Base-by-base conservation (phyloP, 2,329 filamentous ascomycete genomes). In the Fusarium sp. region DNA sequence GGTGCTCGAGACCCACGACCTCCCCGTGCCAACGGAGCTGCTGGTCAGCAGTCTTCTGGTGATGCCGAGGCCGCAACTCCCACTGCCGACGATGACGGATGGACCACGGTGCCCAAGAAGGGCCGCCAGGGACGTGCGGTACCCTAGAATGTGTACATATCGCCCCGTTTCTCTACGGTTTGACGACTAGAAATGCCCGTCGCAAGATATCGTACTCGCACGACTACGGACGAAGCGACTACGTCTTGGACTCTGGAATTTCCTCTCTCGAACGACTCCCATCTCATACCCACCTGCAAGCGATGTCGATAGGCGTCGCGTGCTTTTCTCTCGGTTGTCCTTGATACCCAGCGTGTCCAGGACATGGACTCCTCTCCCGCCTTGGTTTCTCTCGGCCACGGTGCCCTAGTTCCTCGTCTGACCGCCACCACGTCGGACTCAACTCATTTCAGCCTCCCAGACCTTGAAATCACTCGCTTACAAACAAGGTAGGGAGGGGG, bases 31-130 rank as follows among this genome's bases (percentile, higher is more conserved):
- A 90, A 89, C 79, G 87, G 87, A 66, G 79, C 84, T 13, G 77
- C 85, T 68, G 78, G 79, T 58, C 83, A 83, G 73, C 78, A 80
- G 71, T 76, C 80, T 14, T 78, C 80, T 50, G 77, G 74, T 34
- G 80, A 76, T 40, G 80, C 74, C 34, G 81, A 77, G 40, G 80
- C 76, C 40, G 75, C 83, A 38, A 82, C 84, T 60, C 81, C 84
- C 42, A 81, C 84, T 59, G 88, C 89, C 56, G 89, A 90, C 40
- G 90, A 79, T 5, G 77, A 92, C 79, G 90, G 90, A 74, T 92
- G 90, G 90, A 91, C 89, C 72, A 92, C 89, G 29, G 90, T 83
- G 68, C 77, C 81, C 35, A 81, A 83, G 75, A 83, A 83, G 79
- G 81, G 81, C 62, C 82, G 82, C 61, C 78, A 76, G 75, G 82